Evolutionary conservation across 768 basidiomycete species (phyloP).

Genomic region (Sporobolomyces pararoseus): DNA sequence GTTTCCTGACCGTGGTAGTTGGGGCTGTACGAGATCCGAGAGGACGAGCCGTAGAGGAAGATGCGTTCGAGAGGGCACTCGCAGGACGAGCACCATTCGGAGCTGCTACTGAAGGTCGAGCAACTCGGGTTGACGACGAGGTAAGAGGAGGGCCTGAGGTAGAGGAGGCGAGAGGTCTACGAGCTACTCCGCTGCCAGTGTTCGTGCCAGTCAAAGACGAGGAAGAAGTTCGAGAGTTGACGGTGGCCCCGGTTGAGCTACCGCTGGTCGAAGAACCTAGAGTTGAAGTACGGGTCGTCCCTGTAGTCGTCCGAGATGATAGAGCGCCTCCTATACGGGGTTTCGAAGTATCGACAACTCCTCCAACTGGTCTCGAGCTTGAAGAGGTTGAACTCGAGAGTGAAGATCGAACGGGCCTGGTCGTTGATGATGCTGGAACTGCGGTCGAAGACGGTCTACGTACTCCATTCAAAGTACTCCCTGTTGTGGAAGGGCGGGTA

Average conservation of each 20-base stretch:
- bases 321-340: not conserved
- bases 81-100: not conserved
- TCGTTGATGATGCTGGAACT: not conserved
- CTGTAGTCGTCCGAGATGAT: not conserved
- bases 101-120: not conserved
- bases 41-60: not conserved
- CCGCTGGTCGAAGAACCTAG: not conserved
- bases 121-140: not conserved
- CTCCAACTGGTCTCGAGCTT: not conserved
- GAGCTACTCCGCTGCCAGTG: too few relatives aligned
- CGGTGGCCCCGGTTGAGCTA: too few relatives aligned
- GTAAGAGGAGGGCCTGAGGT: not conserved
- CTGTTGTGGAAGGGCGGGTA: not conserved
- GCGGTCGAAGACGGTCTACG: slow-evolving; percentile 1
- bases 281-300: not conserved
- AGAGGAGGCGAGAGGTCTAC: slow-evolving; percentile 6
- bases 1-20: not conserved
- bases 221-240: not conserved
- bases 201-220: too few relatives aligned
- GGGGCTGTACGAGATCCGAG: not conserved
- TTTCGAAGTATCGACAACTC: slow-evolving; percentile 10
- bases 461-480: not conserved
- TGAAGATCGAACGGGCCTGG: not conserved
- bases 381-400: not conserved
- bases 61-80: not conserved